Evolutionary conservation across 2,329 filamentous ascomycete species (phyloP), one percentile per base, ranked within the genome.

Genomic region (Hypoxylon sp.): DNA sequence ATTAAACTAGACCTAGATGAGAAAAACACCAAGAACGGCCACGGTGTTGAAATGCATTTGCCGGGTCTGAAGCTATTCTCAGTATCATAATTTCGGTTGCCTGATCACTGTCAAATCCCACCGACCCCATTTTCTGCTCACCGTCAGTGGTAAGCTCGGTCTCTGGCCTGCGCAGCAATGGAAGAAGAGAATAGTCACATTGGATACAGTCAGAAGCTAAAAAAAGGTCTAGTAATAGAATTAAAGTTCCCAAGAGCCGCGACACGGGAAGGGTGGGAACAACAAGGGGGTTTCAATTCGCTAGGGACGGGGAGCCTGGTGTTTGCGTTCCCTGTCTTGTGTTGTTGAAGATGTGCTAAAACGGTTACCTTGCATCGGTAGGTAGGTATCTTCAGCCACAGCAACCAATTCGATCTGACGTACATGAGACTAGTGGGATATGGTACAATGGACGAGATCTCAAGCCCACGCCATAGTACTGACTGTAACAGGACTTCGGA

Each of bases 211-310:
- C 31, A 53, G 54, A 66, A 57, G 42, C 63, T 19, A 60, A 61
- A 37, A 44, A 44, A 37, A 29, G 14, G 51, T 24, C 58, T n/a
- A 51, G 54, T 42, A 63, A 63, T 67, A 60, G 54, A 59, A 63
- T 63, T 67, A 63, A 61, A 53, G 53, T 59, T 67, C 33, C 33
- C 31, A 55, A 54, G 59, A 67, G 64, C 64, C 64, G 59, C 54
- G 58, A 54, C 48, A 63, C 29, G 51, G 51, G 42, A 17, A 26
- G 19, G 44, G 22, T 31, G 39, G 19, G 24, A 35, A 17, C 24
- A 37, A 17, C 10, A 52, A 39, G 35, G 26, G 33, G 46, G 44
- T n/a, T 6, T 26, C 26, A 26, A 26, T 26, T 26, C 26, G 26
- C 26, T 6, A 26, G 26, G 26, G 26, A 26, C 26, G 26, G 3